These are phyloP conservation scores for Malus sylvestris DNA, from an alignment of 306 rosid species.

Conservation along the genomic window DNA sequence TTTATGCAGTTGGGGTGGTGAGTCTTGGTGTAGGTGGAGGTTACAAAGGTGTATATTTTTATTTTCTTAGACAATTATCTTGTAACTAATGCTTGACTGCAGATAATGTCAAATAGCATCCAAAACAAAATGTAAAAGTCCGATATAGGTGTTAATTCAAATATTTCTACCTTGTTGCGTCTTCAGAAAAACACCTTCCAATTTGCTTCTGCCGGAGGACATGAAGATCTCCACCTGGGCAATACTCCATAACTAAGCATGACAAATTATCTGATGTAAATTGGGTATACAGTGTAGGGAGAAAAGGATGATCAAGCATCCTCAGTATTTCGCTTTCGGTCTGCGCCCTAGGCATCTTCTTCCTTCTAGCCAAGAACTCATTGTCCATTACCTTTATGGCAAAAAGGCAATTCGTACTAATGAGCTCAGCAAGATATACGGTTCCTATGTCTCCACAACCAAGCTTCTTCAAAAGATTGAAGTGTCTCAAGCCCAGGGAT, in stretches of 20 bases:
- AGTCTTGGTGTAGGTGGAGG: neutral
- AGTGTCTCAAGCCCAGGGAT: conserved; percentile 63
- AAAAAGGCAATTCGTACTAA: conserved; percentile 69
- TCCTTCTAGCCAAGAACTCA: conserved; percentile 80
- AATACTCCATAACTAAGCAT: conserved; percentile 95
- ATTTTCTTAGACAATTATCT: neutral
- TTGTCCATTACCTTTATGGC: conserved; percentile 99
- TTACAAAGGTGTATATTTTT: neutral
- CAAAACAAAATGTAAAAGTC: conserved; percentile 1
- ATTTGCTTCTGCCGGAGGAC: conserved; percentile 89
- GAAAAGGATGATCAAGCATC: conserved; percentile 96
- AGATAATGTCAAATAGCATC: neutral
- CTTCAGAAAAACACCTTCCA: conserved; percentile 66
- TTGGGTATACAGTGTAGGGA: conserved; percentile 84
- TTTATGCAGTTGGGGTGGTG: too few relatives aligned
- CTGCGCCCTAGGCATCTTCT: conserved; percentile 96
- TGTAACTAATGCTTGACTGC: conserved; percentile 3
- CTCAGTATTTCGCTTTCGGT: conserved; percentile 92
- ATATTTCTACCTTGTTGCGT: conserved; percentile 68
- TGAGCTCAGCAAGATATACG: conserved; percentile 88
- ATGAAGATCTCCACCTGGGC: conserved; percentile 99
- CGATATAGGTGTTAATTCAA: neutral
- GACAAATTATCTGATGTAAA: conserved; percentile 88
- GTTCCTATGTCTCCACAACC: conserved; percentile 99
- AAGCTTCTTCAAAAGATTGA: conserved; percentile 89